Evolutionary conservation across 495 filamentous ascomycete species (phyloP).

Genomic region (Bacidia gigantensis): DNA sequence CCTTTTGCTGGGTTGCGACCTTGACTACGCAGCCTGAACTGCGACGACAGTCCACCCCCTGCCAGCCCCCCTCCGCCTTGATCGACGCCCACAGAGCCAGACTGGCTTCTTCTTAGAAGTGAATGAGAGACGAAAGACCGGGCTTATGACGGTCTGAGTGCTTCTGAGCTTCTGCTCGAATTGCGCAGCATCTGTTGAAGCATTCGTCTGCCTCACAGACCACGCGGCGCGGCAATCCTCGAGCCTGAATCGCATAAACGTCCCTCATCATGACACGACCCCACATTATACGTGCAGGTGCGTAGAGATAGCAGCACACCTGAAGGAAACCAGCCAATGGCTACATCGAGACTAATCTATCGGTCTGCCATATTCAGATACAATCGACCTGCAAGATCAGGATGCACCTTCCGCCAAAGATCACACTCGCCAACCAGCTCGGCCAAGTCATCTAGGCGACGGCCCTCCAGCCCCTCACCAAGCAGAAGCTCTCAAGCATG

Average conservation of each 20-base stretch:
- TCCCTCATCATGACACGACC: slow-evolving; percentile 52
- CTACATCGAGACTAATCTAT: slow-evolving; percentile 11
- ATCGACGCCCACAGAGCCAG: not conserved
- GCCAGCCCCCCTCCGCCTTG: not conserved
- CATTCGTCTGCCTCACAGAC: too few species aligned
- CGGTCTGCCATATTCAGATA: slow-evolving; percentile 43
- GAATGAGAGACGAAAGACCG: too few species aligned
- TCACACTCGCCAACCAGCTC: slow-evolving; percentile 43
- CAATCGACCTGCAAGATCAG: slow-evolving; percentile 84
- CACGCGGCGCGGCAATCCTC: not conserved
- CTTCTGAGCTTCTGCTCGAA: too few species aligned
- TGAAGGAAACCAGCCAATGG: slow-evolving; percentile 15
- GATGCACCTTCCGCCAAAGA: slow-evolving; percentile 71
- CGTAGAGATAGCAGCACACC: slow-evolving; percentile 14
- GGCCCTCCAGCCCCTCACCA: slow-evolving; percentile 70
- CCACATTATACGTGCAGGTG: slow-evolving; percentile 69
- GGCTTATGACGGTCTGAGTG: too few species aligned
- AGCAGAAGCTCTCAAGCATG: slow-evolving; percentile 64
- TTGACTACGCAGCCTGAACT: not conserved
- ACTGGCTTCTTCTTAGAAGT: too few species aligned
- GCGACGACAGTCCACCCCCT: not conserved
- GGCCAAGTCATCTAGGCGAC: slow-evolving; percentile 34
- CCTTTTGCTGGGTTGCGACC: too few species aligned
- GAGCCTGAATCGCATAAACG: not conserved
- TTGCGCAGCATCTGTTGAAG: too few species aligned